Evolutionary conservation across 345 rosid species (phyloP), one percentile per base, ranked within the genome.

Genomic region (Aquilaria yunnanensis): DNA sequence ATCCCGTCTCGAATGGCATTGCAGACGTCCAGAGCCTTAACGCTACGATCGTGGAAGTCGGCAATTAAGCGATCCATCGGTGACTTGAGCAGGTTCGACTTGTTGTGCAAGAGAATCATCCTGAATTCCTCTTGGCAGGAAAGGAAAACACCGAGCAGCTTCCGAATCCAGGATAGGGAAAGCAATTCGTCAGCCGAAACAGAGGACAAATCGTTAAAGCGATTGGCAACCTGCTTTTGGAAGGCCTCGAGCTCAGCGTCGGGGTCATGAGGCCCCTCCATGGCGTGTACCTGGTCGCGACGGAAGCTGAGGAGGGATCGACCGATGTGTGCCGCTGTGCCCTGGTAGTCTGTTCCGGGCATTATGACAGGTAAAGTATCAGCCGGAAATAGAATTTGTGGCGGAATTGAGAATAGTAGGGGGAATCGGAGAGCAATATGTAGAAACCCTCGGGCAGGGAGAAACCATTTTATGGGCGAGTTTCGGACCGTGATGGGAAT

Each of bases 11-110:
- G 82, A 43, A 80, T 71, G 16, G 92, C 96, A 78, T 85, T 88
- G 59, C 92, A 85, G n/a, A 88, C 85, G 12, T 88, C 92, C 1
- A 85, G 86, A 16, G 96, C 89, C 81, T 88, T 88, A 56, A 85
- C 77, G 70, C 79, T 83, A 48, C 92, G 69, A 8, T 85, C 90
- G 57, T 70, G 78, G 61, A 73, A 83, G 34, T 85, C 92, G 0
- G 78, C 65, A 11, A 88, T 49, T 47, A 82, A 12, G 14, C 82
- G 80, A 56, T 85, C 82, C 80, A 67, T 52, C 10, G 86, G 92
- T 53, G 91, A 49, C 16, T 34, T 68, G 0, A 56, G 41, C 65
- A 77, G 60, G 59, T 57, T 75, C 3, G 75, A 54, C 31, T 67
- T 69, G 70, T 80, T 71, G 60, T 77, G 81, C 48, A 72, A 72